Conservation (phyloP, 306 rosid genomes). For the Amphicarpaea edgeworthii region DNA sequence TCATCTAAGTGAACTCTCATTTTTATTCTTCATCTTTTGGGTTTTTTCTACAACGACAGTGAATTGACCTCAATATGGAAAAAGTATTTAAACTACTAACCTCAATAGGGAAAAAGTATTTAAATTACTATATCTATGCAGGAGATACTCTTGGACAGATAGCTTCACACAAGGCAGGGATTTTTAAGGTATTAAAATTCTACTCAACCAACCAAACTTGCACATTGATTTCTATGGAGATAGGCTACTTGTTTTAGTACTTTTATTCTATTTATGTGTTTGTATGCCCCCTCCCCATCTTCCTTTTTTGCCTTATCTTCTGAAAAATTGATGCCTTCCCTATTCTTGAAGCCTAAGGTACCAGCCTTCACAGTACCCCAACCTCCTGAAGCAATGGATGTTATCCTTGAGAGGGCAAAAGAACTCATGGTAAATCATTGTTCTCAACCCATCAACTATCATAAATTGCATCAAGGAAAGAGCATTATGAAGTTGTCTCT, state of each 20-base stretch:
- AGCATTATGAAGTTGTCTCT: slow-evolving; percentile 7
- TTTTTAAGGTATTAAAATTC: slow-evolving; percentile 67
- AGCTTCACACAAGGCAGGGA: slow-evolving; percentile 85
- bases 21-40: slow-evolving; percentile 10
- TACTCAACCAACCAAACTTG: slow-evolving; percentile 41
- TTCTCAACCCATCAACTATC: slow-evolving; percentile 31
- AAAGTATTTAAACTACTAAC: slow-evolving; percentile 1
- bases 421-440: slow-evolving; percentile 63
- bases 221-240: slow-evolving; percentile 39
- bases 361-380: slow-evolving; percentile 84
- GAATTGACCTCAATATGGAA: slow-evolving; percentile 9
- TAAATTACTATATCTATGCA: slow-evolving; percentile 43
- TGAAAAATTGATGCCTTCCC: slow-evolving; percentile 62
- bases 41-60: slow-evolving; percentile 20
- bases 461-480: slow-evolving; percentile 2
- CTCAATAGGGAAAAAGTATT: slow-evolving; percentile 11
- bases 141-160: slow-evolving; percentile 71
- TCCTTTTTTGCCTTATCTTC: slow-evolving; percentile 51
- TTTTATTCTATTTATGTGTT: slow-evolving; percentile 50
- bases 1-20: slow-evolving; percentile 30
- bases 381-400: slow-evolving; percentile 84
- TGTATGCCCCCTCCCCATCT: slow-evolving; percentile 29
- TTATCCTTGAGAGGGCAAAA: slow-evolving; percentile 63
- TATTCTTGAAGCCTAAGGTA: slow-evolving; percentile 72
- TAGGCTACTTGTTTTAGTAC: slow-evolving; percentile 39